A percentile compares a stretch with the other conserved stretches of the same genome.
phyloP scores from a whole-genome alignment of 805 yeast species.

The Saccharomycopsis schoenii region DNA sequence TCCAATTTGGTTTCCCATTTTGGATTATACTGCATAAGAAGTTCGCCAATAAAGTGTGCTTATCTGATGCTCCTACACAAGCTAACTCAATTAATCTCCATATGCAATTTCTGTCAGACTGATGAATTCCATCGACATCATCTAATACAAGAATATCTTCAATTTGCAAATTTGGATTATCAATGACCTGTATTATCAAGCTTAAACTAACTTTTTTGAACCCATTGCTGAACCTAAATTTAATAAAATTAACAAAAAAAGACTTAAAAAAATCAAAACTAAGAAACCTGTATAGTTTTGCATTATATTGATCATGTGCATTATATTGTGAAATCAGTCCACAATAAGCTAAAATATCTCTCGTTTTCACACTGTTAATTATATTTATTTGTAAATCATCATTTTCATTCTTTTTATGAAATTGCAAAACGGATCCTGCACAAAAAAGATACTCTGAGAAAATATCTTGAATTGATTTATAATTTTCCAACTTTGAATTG shows the following conservation, averaged over 20 bases:
- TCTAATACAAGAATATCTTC: neutral
- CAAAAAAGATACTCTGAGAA: neutral
- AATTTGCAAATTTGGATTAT: neutral
- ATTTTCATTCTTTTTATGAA: neutral
- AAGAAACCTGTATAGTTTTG: conserved; percentile 48
- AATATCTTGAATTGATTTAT: neutral
- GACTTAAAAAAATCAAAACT: conserved; percentile 48
- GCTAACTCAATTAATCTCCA: neutral
- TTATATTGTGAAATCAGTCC: conserved; percentile 27
- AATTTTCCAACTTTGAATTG: neutral
- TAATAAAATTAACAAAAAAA: conserved; percentile 22
- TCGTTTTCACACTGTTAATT: neutral
- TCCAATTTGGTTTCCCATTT: neutral
- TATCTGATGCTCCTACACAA: neutral
- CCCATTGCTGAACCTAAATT: neutral
- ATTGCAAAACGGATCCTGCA: neutral
- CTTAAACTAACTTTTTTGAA: neutral
- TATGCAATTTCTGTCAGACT: neutral
- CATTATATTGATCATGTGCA: neutral
- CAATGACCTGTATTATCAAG: neutral
- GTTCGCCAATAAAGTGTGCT: neutral
- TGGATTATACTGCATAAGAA: neutral
- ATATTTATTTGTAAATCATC: neutral
- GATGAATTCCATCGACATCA: neutral
- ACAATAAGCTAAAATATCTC: neutral